A percentile compares a stretch with the other conserved stretches of the same genome.
These are phyloP conservation scores for Trichoderma simmonsii DNA, from an alignment of 2,329 filamentous ascomycete species.

Conservation along the genomic window DNA sequence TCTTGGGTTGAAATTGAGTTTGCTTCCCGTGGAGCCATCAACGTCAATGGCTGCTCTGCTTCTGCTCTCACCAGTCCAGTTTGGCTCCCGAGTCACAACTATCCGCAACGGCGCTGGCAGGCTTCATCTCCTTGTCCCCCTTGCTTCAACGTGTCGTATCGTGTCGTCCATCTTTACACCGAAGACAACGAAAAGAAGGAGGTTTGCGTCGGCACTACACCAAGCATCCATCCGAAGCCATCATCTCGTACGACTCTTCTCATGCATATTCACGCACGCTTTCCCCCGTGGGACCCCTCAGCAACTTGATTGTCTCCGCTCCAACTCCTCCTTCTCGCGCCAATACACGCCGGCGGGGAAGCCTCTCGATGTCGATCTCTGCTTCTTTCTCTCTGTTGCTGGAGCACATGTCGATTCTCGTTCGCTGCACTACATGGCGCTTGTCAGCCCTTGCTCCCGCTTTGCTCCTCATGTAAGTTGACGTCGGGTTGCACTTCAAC, in stretches of 20 bases:
- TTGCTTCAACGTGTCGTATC: background rate
- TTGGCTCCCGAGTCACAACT: background rate
- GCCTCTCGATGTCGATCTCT: slow-evolving; percentile 11
- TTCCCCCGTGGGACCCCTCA: slow-evolving; percentile 12
- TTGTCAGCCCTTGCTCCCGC: background rate
- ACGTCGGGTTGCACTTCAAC: slow-evolving; percentile 2
- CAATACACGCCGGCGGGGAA: slow-evolving; percentile 15
- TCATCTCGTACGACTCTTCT: background rate
- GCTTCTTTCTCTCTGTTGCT: background rate
- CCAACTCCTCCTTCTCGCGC: background rate
- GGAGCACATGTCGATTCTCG: background rate
- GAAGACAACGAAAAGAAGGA: background rate
- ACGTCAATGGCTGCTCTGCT: slow-evolving; percentile 9
- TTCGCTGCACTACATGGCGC: background rate
- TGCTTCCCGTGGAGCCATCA: slow-evolving; percentile 1
- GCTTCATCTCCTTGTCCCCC: background rate
- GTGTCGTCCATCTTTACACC: background rate
- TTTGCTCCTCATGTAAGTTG: slow-evolving; percentile 4
- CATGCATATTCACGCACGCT: background rate
- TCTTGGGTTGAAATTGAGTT: background rate
- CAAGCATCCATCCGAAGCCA: slow-evolving; percentile 1
- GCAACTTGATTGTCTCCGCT: slow-evolving; percentile 7
- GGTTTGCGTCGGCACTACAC: slow-evolving; percentile 8
- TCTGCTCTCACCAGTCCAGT: too few relatives aligned
- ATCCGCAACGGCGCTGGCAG: background rate